Percentiles rank a stretch among this genome's conserved stretches.
Conservation (phyloP, 148 eudicot species). For the Gaultheria prostrata region DNA sequence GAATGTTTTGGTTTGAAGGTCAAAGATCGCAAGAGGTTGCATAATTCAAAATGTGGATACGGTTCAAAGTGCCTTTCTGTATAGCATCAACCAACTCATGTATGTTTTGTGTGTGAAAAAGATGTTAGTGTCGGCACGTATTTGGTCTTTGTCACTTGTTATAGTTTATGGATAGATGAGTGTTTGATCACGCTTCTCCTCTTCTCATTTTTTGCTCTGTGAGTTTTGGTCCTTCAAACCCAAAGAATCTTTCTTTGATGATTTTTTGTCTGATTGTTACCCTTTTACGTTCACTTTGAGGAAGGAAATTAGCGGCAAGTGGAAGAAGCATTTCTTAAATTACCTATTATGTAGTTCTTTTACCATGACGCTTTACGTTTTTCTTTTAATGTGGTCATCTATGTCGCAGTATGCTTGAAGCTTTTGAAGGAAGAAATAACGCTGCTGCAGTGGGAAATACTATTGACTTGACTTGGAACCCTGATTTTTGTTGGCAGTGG, state of each 20-base stretch:
- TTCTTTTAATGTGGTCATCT: neutral
- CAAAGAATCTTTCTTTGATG: neutral
- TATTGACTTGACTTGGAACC: neutral
- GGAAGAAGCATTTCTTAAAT: neutral
- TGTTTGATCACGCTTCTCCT: too few species aligned
- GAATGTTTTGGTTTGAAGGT: too few species aligned
- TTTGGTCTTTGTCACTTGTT: too few species aligned
- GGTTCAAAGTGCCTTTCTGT: too few species aligned
- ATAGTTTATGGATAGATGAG: too few species aligned
- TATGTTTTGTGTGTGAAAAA: too few species aligned
- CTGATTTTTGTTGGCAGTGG: neutral
- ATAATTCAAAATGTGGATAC: too few species aligned
- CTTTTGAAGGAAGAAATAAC: neutral
- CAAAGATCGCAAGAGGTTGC: too few species aligned
- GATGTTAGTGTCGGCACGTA: too few species aligned
- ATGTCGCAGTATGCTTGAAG: neutral
- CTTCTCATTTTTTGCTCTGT: neutral
- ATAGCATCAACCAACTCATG: too few species aligned
- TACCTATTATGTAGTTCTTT: neutral
- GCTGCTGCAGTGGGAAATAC: neutral
- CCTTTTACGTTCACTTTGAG: neutral
- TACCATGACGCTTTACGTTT: neutral
- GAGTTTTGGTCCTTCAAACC: neutral
- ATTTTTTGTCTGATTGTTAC: neutral
- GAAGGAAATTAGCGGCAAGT: too few species aligned